Evolutionary conservation across 2,329 filamentous ascomycete species (phyloP), one percentile per base, ranked within the genome.

Genomic region (Fusarium buxicola): DNA sequence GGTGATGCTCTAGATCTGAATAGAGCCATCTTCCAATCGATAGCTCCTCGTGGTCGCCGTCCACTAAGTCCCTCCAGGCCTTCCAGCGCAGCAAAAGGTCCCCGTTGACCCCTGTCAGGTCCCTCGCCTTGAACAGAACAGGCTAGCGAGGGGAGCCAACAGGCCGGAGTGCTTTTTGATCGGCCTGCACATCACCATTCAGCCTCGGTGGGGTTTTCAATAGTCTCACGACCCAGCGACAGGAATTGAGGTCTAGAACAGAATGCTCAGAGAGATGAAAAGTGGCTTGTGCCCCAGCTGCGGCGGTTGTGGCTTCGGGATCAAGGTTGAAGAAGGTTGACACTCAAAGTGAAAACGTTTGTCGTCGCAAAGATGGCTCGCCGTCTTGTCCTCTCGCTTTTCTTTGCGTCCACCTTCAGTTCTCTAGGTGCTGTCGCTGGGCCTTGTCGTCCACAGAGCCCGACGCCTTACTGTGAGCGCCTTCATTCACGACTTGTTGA

Each of bases 341-440:
- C 13, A n/a, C 11, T 10, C 36, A 36, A 31, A 47, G 21, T 7
- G 50, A 31, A 12, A 28, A 25, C 6, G 15, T 13, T 25, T 8
- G 10, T 25, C 15, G 12, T 10, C 30, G 36, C 12, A 25, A n/a
- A 50, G 44, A 59, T 61, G 58, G 58, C 34, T 59, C 48, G 58
- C 55, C 58, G 31, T 61, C 58, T 61, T 25, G 34, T 61, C 58
- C 58, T 41, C 31, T 61, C 58, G 49, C 38, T 61, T 11, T 49
- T 30, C 15, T 12, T 52, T 8, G 44, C 55, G 13, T 39, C 34
- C 27, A 15, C 46, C 15, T 41, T 59, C 16, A 30, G 34, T 30
- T 53, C 48, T 27, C 30, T 40, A 27, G 24, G 31, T 16, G 36
- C 24, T 9, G 16, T 34, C 12, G 56, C 58, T 30, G 44, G 30